Percentiles rank a stretch among this genome's conserved stretches.
Evolutionary conservation across 768 basidiomycete species (phyloP).

Genomic region (Boletus rubroflammeus): DNA sequence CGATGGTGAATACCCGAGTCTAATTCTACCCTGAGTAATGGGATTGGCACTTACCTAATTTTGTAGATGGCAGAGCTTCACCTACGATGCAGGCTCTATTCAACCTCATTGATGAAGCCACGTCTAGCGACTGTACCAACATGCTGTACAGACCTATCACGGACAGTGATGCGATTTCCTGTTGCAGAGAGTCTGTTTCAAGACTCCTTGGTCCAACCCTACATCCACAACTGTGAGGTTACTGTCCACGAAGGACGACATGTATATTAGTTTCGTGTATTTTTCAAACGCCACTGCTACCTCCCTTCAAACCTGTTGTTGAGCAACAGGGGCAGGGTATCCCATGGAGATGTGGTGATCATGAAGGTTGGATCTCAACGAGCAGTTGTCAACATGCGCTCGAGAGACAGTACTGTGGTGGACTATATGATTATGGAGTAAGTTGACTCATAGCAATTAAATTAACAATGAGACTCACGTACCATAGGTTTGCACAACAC

Average conservation of each 20-base stretch:
- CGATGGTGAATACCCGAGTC: too few relatives aligned
- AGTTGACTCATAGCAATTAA: too few relatives aligned
- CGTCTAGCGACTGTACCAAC: not conserved
- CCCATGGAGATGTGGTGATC: conserved; percentile 1
- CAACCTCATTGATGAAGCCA: not conserved
- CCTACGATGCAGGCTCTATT: conserved; percentile 4
- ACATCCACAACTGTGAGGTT: conserved; percentile 8
- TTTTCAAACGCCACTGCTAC: conserved; percentile 6
- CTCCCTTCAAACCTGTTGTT: not conserved
- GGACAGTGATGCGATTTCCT: not conserved
- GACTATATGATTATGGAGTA: conserved; percentile 2
- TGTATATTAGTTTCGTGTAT: not conserved
- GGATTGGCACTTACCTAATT: not conserved
- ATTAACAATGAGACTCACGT: too few relatives aligned
- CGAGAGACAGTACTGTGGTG: not conserved
- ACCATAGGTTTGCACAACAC: too few relatives aligned
- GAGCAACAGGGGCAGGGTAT: not conserved
- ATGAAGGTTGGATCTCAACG: not conserved
- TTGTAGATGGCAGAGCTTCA: not conserved
- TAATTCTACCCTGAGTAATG: too few relatives aligned
- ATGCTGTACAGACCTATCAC: not conserved
- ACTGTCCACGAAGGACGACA: not conserved
- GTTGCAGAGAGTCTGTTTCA: conserved; percentile 3
- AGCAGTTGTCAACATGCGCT: conserved; percentile 6
- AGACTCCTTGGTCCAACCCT: not conserved